phyloP scores from a whole-genome alignment of 305 asterid species.

The Plantago lanceolata region DNA sequence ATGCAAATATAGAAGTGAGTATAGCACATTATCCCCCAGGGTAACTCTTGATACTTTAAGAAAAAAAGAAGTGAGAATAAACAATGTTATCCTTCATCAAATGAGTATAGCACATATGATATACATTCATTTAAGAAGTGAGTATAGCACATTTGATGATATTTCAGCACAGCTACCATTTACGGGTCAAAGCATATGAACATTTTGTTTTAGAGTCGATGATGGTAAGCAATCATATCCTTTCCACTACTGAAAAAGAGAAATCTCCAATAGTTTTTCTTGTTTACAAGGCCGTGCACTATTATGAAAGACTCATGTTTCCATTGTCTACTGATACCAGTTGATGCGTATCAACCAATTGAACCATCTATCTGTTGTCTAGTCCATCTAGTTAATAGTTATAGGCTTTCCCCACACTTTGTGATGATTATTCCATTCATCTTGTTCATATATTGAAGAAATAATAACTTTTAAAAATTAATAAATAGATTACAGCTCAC shows the following conservation, averaged over 20 bases:
- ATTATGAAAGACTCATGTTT: neutral
- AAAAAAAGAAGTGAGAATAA: no score
- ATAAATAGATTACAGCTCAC: neutral
- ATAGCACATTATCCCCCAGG: conserved; percentile 5
- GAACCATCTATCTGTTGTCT: neutral
- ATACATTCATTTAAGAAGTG: no score
- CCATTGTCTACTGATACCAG: neutral
- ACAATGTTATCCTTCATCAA: no score
- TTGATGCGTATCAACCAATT: neutral
- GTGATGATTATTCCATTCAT: neutral
- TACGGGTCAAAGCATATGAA: neutral
- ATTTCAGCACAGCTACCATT: neutral
- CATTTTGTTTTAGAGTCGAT: no score
- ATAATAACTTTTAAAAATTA: no score
- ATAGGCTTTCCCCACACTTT: neutral
- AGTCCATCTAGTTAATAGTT: no score
- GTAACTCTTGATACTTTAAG: neutral
- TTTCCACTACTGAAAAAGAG: neutral
- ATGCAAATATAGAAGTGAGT: conserved; percentile 18
- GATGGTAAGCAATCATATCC: neutral
- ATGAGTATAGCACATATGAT: no score
- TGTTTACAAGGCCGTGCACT: neutral
- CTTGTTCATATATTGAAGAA: neutral
- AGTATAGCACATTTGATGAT: conserved; percentile 7
- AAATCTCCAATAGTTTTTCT: neutral